These are phyloP conservation scores for Botrytis sinoallii DNA, from an alignment of 2,329 filamentous ascomycete genomes.

Conservation along the genomic window DNA sequence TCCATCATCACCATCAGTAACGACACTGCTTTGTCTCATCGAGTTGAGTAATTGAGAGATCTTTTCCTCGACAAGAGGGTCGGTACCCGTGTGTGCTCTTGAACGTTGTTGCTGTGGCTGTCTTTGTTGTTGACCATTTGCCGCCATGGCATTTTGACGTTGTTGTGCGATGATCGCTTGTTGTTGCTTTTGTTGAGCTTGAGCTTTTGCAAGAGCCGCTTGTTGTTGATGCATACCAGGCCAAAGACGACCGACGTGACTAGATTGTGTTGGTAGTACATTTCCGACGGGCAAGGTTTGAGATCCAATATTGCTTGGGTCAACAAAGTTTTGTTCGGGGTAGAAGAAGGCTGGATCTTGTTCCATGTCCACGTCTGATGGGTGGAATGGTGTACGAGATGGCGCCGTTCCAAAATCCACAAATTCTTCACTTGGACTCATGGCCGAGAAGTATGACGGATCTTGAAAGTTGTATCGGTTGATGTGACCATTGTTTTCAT, in stretches of 20 bases:
- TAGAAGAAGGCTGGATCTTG: constrained; percentile 65
- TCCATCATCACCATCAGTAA: constrained; percentile 51
- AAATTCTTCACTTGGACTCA: constrained; percentile 60
- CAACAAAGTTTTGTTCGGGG: constrained; percentile 57
- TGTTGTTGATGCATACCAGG: constrained; percentile 91
- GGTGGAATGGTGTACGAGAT: constrained; percentile 56
- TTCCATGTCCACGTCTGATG: constrained; percentile 67
- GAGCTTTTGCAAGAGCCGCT: constrained; percentile 73
- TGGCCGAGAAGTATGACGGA: constrained; percentile 44
- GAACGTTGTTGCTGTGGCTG: constrained; percentile 39
- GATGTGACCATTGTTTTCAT: constrained; percentile 56
- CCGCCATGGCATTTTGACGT: constrained; percentile 40
- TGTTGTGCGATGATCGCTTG: constrained; percentile 61
- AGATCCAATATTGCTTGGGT: constrained; percentile 70
- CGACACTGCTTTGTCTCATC: constrained; percentile 69
- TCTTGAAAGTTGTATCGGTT: constrained; percentile 46
- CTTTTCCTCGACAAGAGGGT: constrained; percentile 82
- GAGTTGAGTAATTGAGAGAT: constrained; percentile 90
- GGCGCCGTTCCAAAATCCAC: constrained; percentile 72
- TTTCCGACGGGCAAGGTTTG: constrained; percentile 48
- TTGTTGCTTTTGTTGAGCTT: constrained; percentile 65
- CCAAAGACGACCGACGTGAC: constrained; percentile 71
- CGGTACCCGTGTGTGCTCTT: constrained; percentile 43
- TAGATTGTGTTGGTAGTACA: constrained; percentile 47
- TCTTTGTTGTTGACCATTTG: constrained; percentile 43